phyloP scores from a whole-genome alignment of 768 basidiomycete species.

The Mycena belliarum region DNA sequence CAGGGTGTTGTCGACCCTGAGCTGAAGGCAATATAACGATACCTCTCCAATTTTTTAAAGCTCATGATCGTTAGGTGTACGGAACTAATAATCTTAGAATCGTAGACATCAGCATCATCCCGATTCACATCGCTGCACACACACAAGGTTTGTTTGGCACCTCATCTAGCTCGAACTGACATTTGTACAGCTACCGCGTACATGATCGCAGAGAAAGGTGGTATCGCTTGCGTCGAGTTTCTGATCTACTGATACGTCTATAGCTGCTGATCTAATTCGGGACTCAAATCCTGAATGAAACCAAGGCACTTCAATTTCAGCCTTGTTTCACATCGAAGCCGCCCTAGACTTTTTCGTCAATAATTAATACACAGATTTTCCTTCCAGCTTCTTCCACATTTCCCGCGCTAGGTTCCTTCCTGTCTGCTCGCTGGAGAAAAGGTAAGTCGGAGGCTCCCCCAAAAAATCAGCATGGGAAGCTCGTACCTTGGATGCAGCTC shows the following conservation, averaged over 20 bases:
- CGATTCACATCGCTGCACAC: constrained; percentile 13
- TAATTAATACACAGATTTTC: constrained; percentile 10
- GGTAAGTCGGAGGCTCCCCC: constrained; percentile 1
- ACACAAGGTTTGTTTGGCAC: constrained; percentile 14
- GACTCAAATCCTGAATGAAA: background rate
- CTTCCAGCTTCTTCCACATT: constrained; percentile 14
- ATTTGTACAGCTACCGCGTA: constrained; percentile 40
- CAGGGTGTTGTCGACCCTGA: constrained; percentile 52
- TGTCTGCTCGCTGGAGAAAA: constrained; percentile 23
- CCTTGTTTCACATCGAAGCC: too few relatives aligned
- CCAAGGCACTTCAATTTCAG: too few relatives aligned
- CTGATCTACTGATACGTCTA: background rate
- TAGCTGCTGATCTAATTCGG: constrained; percentile 4
- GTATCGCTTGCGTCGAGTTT: background rate
- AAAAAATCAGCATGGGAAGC: background rate
- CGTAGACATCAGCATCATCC: constrained; percentile 10
- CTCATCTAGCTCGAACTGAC: background rate
- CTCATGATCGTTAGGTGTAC: constrained; percentile 41
- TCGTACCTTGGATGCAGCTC: background rate
- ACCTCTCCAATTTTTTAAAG: background rate
- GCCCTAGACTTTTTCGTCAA: too few relatives aligned
- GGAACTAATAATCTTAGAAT: constrained; percentile 55
- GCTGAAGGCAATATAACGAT: constrained; percentile 36
- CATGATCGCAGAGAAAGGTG: constrained; percentile 51
- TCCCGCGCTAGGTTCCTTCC: constrained; percentile 23